Percentiles rank a stretch among this genome's conserved stretches.
Conservation (phyloP, 306 rosid genomes). For the Lagenaria siceraria region DNA sequence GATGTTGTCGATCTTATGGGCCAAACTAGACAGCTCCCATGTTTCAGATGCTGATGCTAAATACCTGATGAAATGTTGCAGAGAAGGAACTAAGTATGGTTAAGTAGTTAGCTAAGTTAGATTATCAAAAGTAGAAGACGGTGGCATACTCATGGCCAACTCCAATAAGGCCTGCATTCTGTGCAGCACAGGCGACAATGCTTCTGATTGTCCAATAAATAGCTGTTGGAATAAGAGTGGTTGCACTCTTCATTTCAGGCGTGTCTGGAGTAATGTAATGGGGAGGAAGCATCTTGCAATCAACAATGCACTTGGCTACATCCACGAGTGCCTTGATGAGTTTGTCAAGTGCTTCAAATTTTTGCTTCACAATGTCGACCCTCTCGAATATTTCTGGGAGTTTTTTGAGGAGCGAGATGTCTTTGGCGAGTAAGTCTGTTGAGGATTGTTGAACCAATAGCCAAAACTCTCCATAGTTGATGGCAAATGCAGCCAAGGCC, state of each 20-base stretch:
- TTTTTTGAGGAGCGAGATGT: conserved; percentile 31
- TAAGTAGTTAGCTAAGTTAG: neutral
- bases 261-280: conserved; percentile 21
- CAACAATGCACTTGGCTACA: conserved; percentile 31
- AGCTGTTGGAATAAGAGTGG: conserved; percentile 30
- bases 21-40: conserved; percentile 69
- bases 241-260: conserved; percentile 20
- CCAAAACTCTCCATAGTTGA: conserved; percentile 59
- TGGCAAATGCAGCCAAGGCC: conserved; percentile 53
- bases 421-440: conserved; percentile 37
- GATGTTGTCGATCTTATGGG: conserved; percentile 42
- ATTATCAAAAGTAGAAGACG: neutral
- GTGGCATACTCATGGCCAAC: conserved; percentile 32
- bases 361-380: conserved; percentile 14
- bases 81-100: neutral
- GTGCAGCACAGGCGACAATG: conserved; percentile 30
- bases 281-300: conserved; percentile 29
- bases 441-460: conserved; percentile 25
- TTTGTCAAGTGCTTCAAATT: conserved; percentile 31
- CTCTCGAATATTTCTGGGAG: conserved; percentile 37
- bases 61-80: conserved; percentile 17
- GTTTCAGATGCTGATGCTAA: conserved; percentile 30
- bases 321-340: conserved; percentile 27
- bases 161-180: conserved; percentile 23
- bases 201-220: conserved; percentile 55